A percentile compares a stretch with the other conserved stretches of the same genome.
Conservation (phyloP, 2,329 filamentous ascomycete genomes). For the Aspergillus hortae region DNA sequence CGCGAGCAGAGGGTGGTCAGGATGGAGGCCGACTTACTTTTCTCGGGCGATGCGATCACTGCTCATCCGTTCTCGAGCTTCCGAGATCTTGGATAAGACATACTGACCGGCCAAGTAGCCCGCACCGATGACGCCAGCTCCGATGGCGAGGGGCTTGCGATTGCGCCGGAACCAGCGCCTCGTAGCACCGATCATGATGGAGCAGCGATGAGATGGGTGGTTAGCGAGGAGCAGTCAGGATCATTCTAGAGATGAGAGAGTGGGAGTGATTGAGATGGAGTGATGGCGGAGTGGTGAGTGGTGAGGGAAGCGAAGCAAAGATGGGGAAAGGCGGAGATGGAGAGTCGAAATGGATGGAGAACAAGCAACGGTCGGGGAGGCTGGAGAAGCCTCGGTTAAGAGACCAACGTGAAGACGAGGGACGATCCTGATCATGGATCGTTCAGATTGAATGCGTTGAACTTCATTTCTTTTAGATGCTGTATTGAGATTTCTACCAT, state of each 20-base stretch:
- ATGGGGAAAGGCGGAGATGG: conserved; percentile 2
- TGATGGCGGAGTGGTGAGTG: neutral
- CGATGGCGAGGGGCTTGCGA: conserved; percentile 82
- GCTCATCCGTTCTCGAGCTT: conserved; percentile 93
- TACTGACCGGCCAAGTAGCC: conserved; percentile 93
- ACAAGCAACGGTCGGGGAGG: conserved; percentile 10
- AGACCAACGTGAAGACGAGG: conserved; percentile 4
- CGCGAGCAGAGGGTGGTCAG: conserved; percentile 7
- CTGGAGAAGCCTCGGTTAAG: conserved; percentile 27
- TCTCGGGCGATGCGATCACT: conserved; percentile 94
- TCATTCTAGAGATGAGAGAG: neutral
- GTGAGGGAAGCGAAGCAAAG: neutral
- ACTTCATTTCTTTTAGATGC: too few species aligned
- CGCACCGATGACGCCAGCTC: conserved; percentile 79
- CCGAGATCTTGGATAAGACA: conserved; percentile 83
- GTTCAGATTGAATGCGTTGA: too few species aligned
- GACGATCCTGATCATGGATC: neutral
- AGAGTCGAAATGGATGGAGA: neutral
- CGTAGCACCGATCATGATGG: conserved; percentile 64
- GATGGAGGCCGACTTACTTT: conserved; percentile 61
- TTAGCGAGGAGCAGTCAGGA: neutral
- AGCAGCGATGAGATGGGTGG: conserved; percentile 1
- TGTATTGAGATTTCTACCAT: too few species aligned
- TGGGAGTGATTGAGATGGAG: neutral
- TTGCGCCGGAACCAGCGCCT: conserved; percentile 92